Evolutionary conservation across 1,284 basidiomycete genomes (phyloP), one percentile per base, ranked within the genome.

Genomic region (Rhodotorula sp.): DNA sequence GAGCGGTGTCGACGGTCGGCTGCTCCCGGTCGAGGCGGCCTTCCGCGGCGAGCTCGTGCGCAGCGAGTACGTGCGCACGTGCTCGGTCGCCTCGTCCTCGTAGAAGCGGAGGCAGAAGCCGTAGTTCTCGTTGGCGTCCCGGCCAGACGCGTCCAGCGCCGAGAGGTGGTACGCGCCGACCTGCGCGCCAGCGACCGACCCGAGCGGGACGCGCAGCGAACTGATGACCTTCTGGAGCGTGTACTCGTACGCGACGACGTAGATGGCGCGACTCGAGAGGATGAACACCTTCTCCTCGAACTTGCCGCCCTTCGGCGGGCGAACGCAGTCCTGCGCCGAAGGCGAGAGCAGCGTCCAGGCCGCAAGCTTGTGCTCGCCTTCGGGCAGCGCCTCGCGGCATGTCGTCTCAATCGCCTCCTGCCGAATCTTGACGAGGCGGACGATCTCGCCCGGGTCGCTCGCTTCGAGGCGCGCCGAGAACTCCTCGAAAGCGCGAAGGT

Each of bases 261-360:
- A 80, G 13, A 78, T 27, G 9, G 78, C 77, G 54, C 72, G 76
- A 10, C 58, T 21, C 41, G 70, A 72, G 8, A 99, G 80, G 1
- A 99, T 83, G 13, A 97, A 77, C 5, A 98, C 88, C 80, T 97
- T 97, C 84, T 98, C 95, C 82, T 97, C 94, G 76, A 91, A 92
- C 78, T 88, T 90, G 64, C 89, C 85, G 63, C 89, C 85, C 87
- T 87, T 71, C 5, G 58, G 46, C 7, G 68, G 66, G 14, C 73
- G n/a, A 90, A 81, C 79, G 84, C 90, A 54, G 78, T 91, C 91
- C 56, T 91, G 80, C n/a, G 44, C 16, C 73, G 88, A 86, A 0
- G 96, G 95, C 0, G 92, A 88, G 77, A 97, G 89, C 34, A 98
- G 80, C 0, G 93, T 97, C 95, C 96, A 98, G 1, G 93, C 96